These are phyloP conservation scores for Pichia insulana DNA, from an alignment of 805 yeast species.

Conservation along the genomic window DNA sequence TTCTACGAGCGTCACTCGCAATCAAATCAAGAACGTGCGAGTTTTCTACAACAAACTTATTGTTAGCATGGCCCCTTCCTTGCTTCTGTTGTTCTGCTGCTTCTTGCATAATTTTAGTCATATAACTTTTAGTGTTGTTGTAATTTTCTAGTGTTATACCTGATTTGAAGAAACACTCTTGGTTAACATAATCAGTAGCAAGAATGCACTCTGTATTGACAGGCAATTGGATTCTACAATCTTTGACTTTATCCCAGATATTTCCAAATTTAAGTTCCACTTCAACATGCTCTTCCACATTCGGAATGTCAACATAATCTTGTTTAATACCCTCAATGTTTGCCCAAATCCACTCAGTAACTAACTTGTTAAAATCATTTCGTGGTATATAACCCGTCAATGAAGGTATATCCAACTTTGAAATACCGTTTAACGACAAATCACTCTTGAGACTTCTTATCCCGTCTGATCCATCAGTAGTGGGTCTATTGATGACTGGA, in stretches of 20 bases:
- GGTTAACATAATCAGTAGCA: conserved; percentile 38
- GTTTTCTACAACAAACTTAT: conserved; percentile 51
- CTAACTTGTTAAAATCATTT: conserved; percentile 70
- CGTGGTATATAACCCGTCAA: conserved; percentile 71
- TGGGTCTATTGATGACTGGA: conserved; percentile 26
- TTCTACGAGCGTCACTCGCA: conserved; percentile 52
- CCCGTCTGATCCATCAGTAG: conserved; percentile 3
- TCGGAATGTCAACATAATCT: conserved; percentile 29
- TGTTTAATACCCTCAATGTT: conserved; percentile 59
- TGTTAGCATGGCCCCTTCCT: conserved; percentile 13
- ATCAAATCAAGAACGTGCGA: conserved; percentile 56
- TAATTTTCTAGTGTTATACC: conserved; percentile 59
- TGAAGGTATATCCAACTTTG: conserved; percentile 31
- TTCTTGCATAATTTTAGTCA: conserved; percentile 42
- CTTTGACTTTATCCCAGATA: conserved; percentile 54
- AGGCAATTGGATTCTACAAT: conserved; percentile 54
- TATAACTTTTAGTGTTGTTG: conserved; percentile 44
- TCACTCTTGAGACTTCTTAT: conserved; percentile 5
- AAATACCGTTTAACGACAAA: conserved; percentile 10
- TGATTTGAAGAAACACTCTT: conserved; percentile 51
- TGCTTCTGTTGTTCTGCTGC: conserved; percentile 13
- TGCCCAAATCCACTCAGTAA: conserved; percentile 87
- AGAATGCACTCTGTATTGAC: conserved; percentile 61
- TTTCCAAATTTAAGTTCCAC: conserved; percentile 69
- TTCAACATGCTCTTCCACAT: conserved; percentile 47